Evolutionary conservation across 495 filamentous ascomycete genomes (phyloP).

Genomic region (Chaetomium tenue): DNA sequence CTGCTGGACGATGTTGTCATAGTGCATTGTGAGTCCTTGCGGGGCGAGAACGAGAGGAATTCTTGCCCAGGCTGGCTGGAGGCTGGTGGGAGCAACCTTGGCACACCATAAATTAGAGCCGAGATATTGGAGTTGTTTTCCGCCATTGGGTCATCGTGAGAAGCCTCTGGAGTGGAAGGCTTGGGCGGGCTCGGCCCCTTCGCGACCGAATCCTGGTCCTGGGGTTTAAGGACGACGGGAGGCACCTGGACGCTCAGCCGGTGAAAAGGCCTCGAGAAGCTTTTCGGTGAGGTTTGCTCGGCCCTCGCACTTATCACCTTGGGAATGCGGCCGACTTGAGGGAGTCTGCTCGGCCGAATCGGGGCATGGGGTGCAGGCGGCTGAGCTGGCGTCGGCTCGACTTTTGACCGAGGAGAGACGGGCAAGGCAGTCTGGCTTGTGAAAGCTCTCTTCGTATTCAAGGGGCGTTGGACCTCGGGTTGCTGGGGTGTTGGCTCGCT

Average conservation of each 20-base stretch:
- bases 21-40: constrained; percentile 66
- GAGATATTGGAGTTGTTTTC: constrained; percentile 25
- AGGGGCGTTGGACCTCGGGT: background rate
- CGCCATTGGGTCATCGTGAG: constrained; percentile 29
- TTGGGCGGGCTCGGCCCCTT: constrained; percentile 49
- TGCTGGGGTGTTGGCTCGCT: background rate
- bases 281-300: constrained; percentile 68
- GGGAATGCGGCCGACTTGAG: constrained; percentile 87
- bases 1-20: constrained; percentile 58
- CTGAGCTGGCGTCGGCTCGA: background rate
- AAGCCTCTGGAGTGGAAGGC: constrained; percentile 39
- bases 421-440: constrained; percentile 6
- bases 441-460: background rate
- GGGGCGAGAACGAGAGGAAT: constrained; percentile 72
- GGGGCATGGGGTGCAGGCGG: constrained; percentile 19
- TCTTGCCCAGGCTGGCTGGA: constrained; percentile 32
- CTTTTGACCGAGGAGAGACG: background rate
- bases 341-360: constrained; percentile 52
- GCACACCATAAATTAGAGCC: constrained; percentile 28
- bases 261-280: constrained; percentile 74
- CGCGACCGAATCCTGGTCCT: constrained; percentile 46
- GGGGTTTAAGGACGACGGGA: constrained; percentile 17
- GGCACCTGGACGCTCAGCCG: constrained; percentile 33
- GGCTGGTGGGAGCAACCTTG: constrained; percentile 25
- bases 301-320: constrained; percentile 76